Percentiles rank a stretch among this genome's conserved stretches.
phyloP scores from a whole-genome alignment of 345 rosid species.

The Acer yangbiense region DNA sequence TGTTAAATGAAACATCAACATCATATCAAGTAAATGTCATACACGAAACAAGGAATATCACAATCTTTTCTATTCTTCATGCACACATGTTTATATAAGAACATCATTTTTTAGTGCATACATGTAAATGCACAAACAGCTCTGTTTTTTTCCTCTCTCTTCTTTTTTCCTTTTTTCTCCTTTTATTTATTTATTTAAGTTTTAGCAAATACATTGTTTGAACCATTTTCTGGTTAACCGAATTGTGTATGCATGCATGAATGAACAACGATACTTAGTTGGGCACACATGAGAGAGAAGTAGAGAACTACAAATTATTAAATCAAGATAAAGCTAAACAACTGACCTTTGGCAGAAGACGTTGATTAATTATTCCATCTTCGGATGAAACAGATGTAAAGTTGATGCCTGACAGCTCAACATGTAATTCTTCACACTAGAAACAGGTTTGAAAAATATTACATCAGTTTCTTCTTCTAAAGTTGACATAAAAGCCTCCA shows the following conservation, averaged over 20 bases:
- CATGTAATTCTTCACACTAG: slow-evolving; percentile 69
- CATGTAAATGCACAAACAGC: neutral
- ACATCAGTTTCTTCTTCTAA: slow-evolving; percentile 13
- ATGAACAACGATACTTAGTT: neutral
- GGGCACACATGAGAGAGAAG: neutral
- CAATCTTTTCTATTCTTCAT: neutral
- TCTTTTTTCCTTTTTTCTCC: neutral
- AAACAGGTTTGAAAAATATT: slow-evolving; percentile 21
- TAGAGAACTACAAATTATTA: neutral
- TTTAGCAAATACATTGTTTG: neutral
- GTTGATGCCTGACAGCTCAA: slow-evolving; percentile 55
- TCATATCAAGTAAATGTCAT: slow-evolving; percentile 6
- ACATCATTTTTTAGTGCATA: neutral
- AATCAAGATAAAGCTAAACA: slow-evolving; percentile 9
- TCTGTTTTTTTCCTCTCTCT: neutral
- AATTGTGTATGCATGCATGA: neutral
- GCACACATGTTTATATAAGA: neutral
- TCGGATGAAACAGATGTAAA: slow-evolving; percentile 60
- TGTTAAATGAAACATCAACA: slow-evolving; percentile 36
- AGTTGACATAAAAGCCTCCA: slow-evolving; percentile 8
- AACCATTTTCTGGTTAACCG: neutral
- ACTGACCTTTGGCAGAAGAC: slow-evolving; percentile 79
- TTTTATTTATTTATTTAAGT: neutral
- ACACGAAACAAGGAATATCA: neutral
- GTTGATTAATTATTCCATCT: slow-evolving; percentile 45